phyloP scores from a whole-genome alignment of 345 rosid genomes.

The Cardiospermum halicacabum region DNA sequence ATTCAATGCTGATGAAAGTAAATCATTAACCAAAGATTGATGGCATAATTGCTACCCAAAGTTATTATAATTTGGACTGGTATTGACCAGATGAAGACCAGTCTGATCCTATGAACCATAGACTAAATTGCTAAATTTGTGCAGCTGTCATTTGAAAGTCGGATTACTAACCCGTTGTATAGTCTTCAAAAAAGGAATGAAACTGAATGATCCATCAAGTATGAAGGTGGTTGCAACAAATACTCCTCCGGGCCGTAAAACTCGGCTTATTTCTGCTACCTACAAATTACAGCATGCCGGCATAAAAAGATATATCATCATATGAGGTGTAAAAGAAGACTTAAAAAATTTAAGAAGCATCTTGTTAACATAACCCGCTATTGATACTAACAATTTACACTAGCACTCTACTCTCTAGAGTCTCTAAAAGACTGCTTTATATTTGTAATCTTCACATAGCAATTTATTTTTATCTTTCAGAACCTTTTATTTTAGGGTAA shows the following conservation, averaged over 20 bases:
- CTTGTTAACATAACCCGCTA: not conserved
- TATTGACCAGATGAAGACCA: not conserved
- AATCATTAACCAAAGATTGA: too few relatives aligned
- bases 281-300: slow-evolving; percentile 10
- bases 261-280: slow-evolving; percentile 91
- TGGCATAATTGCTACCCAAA: not conserved
- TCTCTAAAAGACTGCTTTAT: not conserved
- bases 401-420: too few relatives aligned
- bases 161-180: slow-evolving; percentile 47
- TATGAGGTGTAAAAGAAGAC: not conserved
- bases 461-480: not conserved
- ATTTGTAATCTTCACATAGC: not conserved
- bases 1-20: not conserved
- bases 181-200: slow-evolving; percentile 45
- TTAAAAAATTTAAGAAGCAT: not conserved
- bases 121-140: not conserved
- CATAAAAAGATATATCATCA: too few relatives aligned
- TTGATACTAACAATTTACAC: not conserved
- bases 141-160: slow-evolving; percentile 10
- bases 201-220: slow-evolving; percentile 51
- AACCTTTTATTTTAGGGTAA: not conserved
- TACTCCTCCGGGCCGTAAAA: slow-evolving; percentile 80
- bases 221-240: slow-evolving; percentile 73
- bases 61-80: not conserved
- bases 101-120: too few relatives aligned